phyloP scores from a whole-genome alignment of 2,329 filamentous ascomycete species.

The Cordyceps cateniannulata region DNA sequence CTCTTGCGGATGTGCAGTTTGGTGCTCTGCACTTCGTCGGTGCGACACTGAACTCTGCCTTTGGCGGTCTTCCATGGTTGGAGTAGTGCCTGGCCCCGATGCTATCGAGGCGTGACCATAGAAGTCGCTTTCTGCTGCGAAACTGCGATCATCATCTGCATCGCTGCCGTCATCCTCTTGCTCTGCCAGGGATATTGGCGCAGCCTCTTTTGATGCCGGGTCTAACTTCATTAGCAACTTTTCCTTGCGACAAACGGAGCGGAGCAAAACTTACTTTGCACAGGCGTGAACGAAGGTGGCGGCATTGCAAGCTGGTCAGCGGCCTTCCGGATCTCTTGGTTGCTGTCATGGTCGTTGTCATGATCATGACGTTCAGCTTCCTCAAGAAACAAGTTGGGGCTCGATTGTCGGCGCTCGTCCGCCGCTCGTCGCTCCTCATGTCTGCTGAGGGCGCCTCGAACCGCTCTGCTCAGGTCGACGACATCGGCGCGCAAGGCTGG shows the following conservation, averaged over 20 bases:
- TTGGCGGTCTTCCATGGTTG: not conserved
- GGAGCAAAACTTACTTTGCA: not conserved
- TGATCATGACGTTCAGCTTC: not conserved
- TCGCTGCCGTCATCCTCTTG: constrained; percentile 18
- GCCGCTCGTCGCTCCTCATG: constrained; percentile 15
- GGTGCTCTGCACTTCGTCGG: not conserved
- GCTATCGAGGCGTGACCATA: constrained; percentile 32
- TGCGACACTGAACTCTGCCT: not conserved
- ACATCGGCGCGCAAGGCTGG: constrained; percentile 15
- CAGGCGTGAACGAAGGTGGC: not conserved
- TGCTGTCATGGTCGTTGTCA: not conserved
- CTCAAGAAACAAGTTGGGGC: not conserved
- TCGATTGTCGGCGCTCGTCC: not conserved
- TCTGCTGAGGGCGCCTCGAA: constrained; percentile 22
- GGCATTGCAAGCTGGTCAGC: constrained; percentile 2
- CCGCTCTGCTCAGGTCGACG: constrained; percentile 23
- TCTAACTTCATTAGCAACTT: not conserved
- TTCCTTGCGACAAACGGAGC: not conserved
- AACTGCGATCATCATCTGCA: constrained; percentile 28
- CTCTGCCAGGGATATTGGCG: constrained; percentile 8
- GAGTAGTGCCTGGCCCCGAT: constrained; percentile 20
- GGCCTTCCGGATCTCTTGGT: not conserved
- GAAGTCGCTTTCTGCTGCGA: constrained; percentile 29
- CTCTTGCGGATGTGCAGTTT: not conserved
- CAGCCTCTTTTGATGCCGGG: not conserved